Evolutionary conservation across 176 grass and related monocot genomes (phyloP).

Genomic region (Cenchrus fungigraminus): DNA sequence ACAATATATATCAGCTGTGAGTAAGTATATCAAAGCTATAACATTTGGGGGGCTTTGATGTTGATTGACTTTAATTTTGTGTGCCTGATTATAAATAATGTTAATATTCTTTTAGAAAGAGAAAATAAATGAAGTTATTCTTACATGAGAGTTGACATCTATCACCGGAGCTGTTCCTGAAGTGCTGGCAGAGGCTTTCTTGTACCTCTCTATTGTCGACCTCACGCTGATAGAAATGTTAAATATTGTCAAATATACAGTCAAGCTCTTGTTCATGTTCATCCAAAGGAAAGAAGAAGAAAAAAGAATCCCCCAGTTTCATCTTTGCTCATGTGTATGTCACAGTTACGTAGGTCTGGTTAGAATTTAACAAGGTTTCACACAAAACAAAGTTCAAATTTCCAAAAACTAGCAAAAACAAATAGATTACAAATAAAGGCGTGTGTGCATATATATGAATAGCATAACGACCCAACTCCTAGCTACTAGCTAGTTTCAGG

Average conservation of each 20-base stretch:
- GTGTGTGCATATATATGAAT: neutral
- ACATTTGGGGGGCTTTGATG: too few relatives aligned
- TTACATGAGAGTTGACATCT: conserved; percentile 80
- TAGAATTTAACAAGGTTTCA: neutral
- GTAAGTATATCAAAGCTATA: neutral
- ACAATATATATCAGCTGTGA: neutral
- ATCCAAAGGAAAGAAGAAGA: neutral
- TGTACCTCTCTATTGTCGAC: conserved; percentile 88
- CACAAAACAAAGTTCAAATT: neutral
- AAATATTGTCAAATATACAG: neutral
- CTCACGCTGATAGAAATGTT: conserved; percentile 53
- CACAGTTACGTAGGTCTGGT: neutral
- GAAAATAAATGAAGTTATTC: neutral
- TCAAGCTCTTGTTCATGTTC: neutral
- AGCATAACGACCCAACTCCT: too few relatives aligned
- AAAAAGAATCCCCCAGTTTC: neutral
- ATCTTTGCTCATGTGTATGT: neutral
- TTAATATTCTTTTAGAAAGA: too few relatives aligned
- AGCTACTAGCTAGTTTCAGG: too few relatives aligned
- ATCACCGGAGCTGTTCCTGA: conserved; percentile 63
- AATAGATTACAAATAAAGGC: neutral
- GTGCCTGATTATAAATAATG: too few relatives aligned
- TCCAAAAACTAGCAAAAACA: neutral
- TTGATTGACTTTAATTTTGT: too few relatives aligned
- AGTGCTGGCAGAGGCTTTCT: conserved; percentile 71